These are phyloP conservation scores for Malbranchea zuffiana DNA, from an alignment of 2,329 filamentous ascomycete genomes.

Conservation along the genomic window DNA sequence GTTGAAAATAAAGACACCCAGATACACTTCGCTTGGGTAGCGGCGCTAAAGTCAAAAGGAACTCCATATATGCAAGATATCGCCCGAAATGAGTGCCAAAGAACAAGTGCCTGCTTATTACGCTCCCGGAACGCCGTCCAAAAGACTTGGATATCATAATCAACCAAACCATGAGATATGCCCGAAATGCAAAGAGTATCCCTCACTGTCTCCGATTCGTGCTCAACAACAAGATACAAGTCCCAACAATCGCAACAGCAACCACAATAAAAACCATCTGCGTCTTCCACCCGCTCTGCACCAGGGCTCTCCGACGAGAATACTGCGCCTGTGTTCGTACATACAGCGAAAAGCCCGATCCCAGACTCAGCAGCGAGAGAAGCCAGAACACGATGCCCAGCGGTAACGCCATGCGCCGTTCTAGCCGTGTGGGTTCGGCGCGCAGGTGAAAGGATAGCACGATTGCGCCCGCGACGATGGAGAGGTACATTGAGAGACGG, in stretches of 20 bases:
- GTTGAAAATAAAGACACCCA: too few species aligned
- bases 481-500: conserved; percentile 79
- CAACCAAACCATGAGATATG: too few species aligned
- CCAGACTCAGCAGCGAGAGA: conserved; percentile 64
- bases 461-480: conserved; percentile 79
- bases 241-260: conserved; percentile 34
- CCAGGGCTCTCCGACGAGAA: conserved; percentile 63
- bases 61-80: too few species aligned
- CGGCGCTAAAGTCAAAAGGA: too few species aligned
- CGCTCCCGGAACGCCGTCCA: too few species aligned
- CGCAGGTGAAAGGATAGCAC: conserved; percentile 89
- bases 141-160: too few species aligned
- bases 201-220: conserved; percentile 22
- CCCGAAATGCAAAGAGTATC: too few species aligned
- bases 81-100: too few species aligned
- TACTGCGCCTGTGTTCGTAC: conserved; percentile 75
- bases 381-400: conserved; percentile 83
- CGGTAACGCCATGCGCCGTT: conserved; percentile 67
- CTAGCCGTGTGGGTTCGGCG: conserved; percentile 54
- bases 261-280: conserved; percentile 54
- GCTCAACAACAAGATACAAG: conserved; percentile 36
- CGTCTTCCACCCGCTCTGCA: conserved; percentile 90
- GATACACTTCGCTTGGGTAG: too few species aligned
- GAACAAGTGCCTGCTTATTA: too few species aligned
- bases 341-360: conserved; percentile 74